Evolutionary conservation across 257 asterid genomes (phyloP).

Genomic region (Solanum ossicruentum): DNA sequence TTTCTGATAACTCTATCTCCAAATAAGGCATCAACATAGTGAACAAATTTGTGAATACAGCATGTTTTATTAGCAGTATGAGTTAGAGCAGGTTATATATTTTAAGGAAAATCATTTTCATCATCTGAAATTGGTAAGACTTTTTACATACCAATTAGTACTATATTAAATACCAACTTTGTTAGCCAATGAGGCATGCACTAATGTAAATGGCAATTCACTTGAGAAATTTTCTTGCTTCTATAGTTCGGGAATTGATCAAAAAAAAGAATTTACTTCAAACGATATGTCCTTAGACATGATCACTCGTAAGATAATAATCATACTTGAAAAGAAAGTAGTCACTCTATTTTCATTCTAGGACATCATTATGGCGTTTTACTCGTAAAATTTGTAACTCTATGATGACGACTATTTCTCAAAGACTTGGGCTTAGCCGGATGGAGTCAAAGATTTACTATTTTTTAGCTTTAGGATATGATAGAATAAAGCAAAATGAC

Average conservation of each 20-base stretch:
- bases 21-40: background rate
- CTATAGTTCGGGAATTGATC: too few species aligned
- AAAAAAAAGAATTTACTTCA: too few species aligned
- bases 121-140: background rate
- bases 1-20: constrained; percentile 65
- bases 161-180: background rate
- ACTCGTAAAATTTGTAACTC: background rate
- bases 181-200: background rate
- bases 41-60: constrained; percentile 1
- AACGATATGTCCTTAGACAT: too few species aligned
- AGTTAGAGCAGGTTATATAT: constrained; percentile 13
- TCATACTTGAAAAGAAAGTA: too few species aligned
- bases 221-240: background rate
- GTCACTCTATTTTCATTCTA: too few species aligned
- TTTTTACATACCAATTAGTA: background rate
- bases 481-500: too few species aligned
- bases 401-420: background rate
- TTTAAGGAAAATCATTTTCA: constrained; percentile 1
- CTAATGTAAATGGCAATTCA: background rate
- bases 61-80: background rate
- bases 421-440: background rate
- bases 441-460: too few species aligned
- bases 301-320: too few species aligned
- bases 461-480: too few species aligned
- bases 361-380: background rate